These are phyloP conservation scores for Ramularia endophylla DNA, from an alignment of 2,329 filamentous ascomycete genomes.

Conservation along the genomic window DNA sequence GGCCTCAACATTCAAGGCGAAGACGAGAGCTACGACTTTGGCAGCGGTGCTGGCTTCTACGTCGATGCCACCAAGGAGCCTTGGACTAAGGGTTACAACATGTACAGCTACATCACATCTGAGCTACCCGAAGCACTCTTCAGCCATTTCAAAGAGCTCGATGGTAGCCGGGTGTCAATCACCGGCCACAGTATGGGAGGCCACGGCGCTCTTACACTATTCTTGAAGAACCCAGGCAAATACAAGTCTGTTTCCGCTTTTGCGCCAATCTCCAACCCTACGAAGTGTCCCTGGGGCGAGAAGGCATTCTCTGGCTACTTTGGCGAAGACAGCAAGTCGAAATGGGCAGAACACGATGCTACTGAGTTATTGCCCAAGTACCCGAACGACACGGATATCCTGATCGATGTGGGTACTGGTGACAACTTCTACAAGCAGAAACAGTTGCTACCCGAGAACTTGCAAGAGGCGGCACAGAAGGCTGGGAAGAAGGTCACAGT, in stretches of 20 bases:
- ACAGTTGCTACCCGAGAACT: conserved; percentile 90
- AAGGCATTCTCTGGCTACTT: conserved; percentile 94
- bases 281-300: conserved; percentile 83
- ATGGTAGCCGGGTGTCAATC: conserved; percentile 67
- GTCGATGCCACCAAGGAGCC: conserved; percentile 74
- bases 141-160: conserved; percentile 63
- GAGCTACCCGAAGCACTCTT: conserved; percentile 82
- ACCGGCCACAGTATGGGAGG: conserved; percentile 97
- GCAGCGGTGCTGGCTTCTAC: conserved; percentile 89
- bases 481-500: conserved; percentile 68
- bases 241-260: conserved; percentile 50
- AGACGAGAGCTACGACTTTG: conserved; percentile 87
- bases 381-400: conserved; percentile 64
- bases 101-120: conserved; percentile 87
- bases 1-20: conserved; percentile 77
- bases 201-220: conserved; percentile 88
- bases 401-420: conserved; percentile 89
- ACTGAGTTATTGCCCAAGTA: conserved; percentile 79
- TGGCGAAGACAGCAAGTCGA: conserved; percentile 62
- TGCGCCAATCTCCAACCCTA: conserved; percentile 20
- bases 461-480: conserved; percentile 71
- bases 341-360: conserved; percentile 86
- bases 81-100: conserved; percentile 75
- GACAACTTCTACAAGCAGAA: conserved; percentile 96
- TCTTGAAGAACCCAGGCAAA: conserved; percentile 81